Base-by-base conservation (phyloP, 164 flowering plant genomes). In the Vitis cinerea region DNA sequence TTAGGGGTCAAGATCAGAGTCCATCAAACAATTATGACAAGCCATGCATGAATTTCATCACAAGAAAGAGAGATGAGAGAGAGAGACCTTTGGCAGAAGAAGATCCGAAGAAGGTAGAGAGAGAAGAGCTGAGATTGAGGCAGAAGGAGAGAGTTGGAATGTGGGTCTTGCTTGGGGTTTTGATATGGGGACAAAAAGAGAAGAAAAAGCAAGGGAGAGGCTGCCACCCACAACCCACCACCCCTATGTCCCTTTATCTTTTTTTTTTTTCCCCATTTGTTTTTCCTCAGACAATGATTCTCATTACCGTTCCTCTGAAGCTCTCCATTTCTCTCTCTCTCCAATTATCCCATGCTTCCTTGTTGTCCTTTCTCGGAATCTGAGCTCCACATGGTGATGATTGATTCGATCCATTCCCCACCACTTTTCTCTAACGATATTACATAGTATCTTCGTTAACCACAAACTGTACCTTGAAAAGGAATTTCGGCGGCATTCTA, bases 281-380 rank as follows among this genome's bases (percentile, higher is more conserved):
- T 48, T 71, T 74, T 68, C 49, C 16, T 61, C 68, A 64, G 53
- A 13, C 9, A 15, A 19, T 61, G 71, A 73, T 80, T 68, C 75
- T 59, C 48, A 51, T 49, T 72, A 63, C 74, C 82, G 68, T 83
- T 75, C 72, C 30, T 10, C 16, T 76, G 66, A 74, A 74, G 82
- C 68, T 58, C 52, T 76, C 65, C 59, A 57, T 71, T 60, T 70
- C 60, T 60, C 64, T 71, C 63, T 59, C 70, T 50, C 63, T 71
- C 29, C 59, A 54, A 71, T 71, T 71, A 79, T 79, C 72, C 81
- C 68, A 83, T 80, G 72, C 82, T 78, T 83, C 72, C 31, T 9
- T 62, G 16, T 63, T 74, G 84, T 75, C 69, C 82, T 79, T 78
- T 74, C 81, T 81, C 58, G 80, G 83, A 81, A 71, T 78, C 74